Evolutionary conservation across 2,329 filamentous ascomycete genomes (phyloP), one percentile per base, ranked within the genome.

Genomic region (Xylariaceae sp.): DNA sequence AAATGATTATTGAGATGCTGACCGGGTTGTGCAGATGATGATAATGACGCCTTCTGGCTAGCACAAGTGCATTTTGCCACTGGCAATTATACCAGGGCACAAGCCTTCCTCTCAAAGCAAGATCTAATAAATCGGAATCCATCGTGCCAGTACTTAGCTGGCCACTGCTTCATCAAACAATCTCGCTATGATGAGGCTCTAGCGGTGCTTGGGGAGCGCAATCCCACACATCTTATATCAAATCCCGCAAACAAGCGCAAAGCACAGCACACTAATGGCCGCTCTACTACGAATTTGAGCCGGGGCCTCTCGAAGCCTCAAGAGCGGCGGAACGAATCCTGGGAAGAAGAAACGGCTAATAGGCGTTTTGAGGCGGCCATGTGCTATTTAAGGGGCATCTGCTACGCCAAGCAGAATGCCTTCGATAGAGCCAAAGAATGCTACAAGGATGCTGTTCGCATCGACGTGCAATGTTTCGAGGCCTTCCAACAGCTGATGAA

Each of bases 401-500:
- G 95, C 78, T 97, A 92, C 70, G 92, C 94, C 6, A 96, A 96
- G 73, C 91, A 96, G 71, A 99, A 97, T 72, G 90, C 93, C 21
- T 97, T 97, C 66, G 94, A 99, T 70, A 87, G 92, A 27, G 94
- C 94, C 46, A 97, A 97, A 72, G 92, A 97, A 66, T 97, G 94
- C 75, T 99, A 97, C 80, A 97, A 97, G 76, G 91, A 96, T 66
- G 94, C 94, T 2, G 92, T 97, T 39, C 86, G 90, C 57, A 97
- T 99, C 67, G 94, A 99, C 69, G 92, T 97, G 3, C 92, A 96
- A 72, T 99, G 94, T 74, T 97, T 96, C 69, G 94, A 99, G 73
- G 94, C 94, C 0, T 97, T 99, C 68, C 92, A 97, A 65, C 92
- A 97, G 76, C 82, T 99, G 50, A 97, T 97, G 86, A 91, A 92